Percentiles rank a stretch among this genome's conserved stretches.
Conservation (phyloP, 2,329 filamentous ascomycete species). For the Scortechinia acanthostroma region DNA sequence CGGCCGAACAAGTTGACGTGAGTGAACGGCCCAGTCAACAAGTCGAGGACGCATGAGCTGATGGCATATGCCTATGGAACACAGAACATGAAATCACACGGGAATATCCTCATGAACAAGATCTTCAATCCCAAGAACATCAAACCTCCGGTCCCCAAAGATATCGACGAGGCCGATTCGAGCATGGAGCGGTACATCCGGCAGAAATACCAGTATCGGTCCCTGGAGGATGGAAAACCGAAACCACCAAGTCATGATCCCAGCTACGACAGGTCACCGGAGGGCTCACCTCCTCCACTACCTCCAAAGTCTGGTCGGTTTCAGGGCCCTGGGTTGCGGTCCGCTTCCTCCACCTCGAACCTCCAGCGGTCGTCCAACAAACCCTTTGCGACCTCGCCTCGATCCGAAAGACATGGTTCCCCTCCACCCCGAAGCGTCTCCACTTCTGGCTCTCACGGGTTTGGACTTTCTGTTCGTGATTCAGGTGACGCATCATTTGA, state of each 20-base stretch:
- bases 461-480: slow-evolving; percentile 60
- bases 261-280: slow-evolving; percentile 37
- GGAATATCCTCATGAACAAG: slow-evolving; percentile 80
- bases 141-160: slow-evolving; percentile 77
- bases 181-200: slow-evolving; percentile 94
- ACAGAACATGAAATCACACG: slow-evolving; percentile 88
- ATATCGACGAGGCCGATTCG: slow-evolving; percentile 84
- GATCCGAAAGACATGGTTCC: slow-evolving; percentile 19
- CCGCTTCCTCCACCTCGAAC: slow-evolving; percentile 45
- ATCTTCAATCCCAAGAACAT: slow-evolving; percentile 81
- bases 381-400: slow-evolving; percentile 10
- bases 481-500: slow-evolving; percentile 45
- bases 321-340: slow-evolving; percentile 60
- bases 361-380: slow-evolving; percentile 57
- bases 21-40: slow-evolving; percentile 22
- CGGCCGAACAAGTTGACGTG: slow-evolving; percentile 91
- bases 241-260: slow-evolving; percentile 33
- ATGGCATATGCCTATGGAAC: slow-evolving; percentile 7
- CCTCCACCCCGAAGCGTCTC: slow-evolving; percentile 20
- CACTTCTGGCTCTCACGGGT: slow-evolving; percentile 33
- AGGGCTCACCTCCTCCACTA: slow-evolving; percentile 49
- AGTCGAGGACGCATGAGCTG: neutral
- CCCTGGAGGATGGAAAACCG: slow-evolving; percentile 33
- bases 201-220: slow-evolving; percentile 77
- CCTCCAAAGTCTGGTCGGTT: slow-evolving; percentile 46